phyloP scores from a whole-genome alignment of 495 filamentous ascomycete species.

The Pyrenula massariospora region DNA sequence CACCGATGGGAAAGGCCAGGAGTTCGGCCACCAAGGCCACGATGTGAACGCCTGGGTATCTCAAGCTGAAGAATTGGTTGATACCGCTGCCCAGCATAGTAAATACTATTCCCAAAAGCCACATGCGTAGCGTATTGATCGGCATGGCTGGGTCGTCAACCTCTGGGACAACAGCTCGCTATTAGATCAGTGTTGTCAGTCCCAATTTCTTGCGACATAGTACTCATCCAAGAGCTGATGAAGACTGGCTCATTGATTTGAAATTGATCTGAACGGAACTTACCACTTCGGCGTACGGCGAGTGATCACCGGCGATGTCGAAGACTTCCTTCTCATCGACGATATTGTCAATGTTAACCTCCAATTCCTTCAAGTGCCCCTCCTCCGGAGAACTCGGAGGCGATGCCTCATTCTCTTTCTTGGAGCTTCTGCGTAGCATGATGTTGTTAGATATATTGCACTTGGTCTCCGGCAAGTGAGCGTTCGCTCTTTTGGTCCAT shows the following conservation, averaged over 20 bases:
- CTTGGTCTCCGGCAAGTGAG: too few relatives aligned
- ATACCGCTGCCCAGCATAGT: conserved; percentile 71
- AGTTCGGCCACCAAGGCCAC: conserved; percentile 52
- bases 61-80: conserved; percentile 75
- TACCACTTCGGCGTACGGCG: conserved; percentile 24
- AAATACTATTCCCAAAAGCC: conserved; percentile 66
- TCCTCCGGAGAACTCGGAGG: conserved; percentile 8
- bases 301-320: conserved; percentile 22
- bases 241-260: conserved; percentile 12
- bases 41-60: conserved; percentile 79
- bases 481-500: too few relatives aligned
- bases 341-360: conserved; percentile 16
- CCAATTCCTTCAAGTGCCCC: conserved; percentile 17
- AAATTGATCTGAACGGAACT: conserved; percentile 3
- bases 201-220: not conserved
- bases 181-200: conserved; percentile 6
- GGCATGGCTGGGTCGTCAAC: conserved; percentile 29
- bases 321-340: conserved; percentile 20
- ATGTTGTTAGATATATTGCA: too few relatives aligned
- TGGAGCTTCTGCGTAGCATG: not conserved
- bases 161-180: conserved; percentile 21
- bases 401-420: not conserved
- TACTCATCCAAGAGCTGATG: conserved; percentile 11
- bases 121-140: conserved; percentile 61
- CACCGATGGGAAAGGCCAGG: conserved; percentile 49